Evolutionary conservation across 2,329 filamentous ascomycete species (phyloP).

Genomic region (Byssochlamys sp.): DNA sequence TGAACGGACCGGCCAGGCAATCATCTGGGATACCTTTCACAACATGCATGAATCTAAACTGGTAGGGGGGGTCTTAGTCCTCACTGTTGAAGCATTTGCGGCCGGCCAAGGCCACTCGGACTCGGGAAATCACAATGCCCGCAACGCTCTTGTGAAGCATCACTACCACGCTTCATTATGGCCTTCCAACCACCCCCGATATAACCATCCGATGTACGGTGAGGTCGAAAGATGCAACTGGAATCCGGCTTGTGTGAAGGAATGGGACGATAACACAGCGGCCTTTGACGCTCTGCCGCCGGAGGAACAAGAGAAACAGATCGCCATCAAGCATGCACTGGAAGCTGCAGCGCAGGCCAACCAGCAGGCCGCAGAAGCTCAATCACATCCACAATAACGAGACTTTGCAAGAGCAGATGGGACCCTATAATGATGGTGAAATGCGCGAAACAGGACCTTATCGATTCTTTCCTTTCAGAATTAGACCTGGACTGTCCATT

Average conservation of each 20-base stretch:
- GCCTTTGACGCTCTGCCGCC: slow-evolving; percentile 50
- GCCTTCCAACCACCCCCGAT: slow-evolving; percentile 58
- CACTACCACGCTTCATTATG: slow-evolving; percentile 67
- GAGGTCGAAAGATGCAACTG: slow-evolving; percentile 65
- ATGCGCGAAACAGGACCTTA: neutral
- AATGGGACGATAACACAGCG: slow-evolving; percentile 57
- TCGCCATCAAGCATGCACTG: slow-evolving; percentile 26
- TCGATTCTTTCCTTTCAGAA: neutral
- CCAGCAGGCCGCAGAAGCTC: neutral
- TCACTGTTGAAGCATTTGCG: slow-evolving; percentile 63
- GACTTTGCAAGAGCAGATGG: too few relatives aligned
- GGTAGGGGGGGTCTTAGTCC: slow-evolving; percentile 54
- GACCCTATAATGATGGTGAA: too few relatives aligned
- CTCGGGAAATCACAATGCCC: slow-evolving; percentile 59
- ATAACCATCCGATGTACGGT: slow-evolving; percentile 58
- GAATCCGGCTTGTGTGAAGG: slow-evolving; percentile 52
- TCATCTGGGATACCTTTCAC: slow-evolving; percentile 58
- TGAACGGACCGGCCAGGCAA: slow-evolving; percentile 30
- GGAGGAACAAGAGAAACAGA: slow-evolving; percentile 49
- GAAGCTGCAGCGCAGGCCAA: slow-evolving; percentile 3
- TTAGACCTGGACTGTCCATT: neutral
- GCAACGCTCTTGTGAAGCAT: slow-evolving; percentile 60
- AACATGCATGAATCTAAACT: slow-evolving; percentile 57
- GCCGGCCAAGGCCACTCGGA: slow-evolving; percentile 65
- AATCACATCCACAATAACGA: too few relatives aligned